Evolutionary conservation across 345 rosid species (phyloP).

Genomic region (Atalantia buxifolia): DNA sequence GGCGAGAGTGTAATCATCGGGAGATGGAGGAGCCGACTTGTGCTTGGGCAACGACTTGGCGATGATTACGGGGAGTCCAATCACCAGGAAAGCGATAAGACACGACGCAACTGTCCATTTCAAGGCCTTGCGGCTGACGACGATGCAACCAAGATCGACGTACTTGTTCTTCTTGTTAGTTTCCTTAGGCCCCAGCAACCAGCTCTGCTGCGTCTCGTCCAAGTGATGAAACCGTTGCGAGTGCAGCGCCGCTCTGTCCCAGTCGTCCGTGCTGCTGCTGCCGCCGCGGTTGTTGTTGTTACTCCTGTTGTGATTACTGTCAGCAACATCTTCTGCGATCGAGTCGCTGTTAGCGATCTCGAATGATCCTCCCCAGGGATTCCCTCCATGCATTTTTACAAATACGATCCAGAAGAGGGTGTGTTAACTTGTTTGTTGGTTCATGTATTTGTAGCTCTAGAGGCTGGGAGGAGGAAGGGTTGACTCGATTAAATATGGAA

Average conservation of each 20-base stretch:
- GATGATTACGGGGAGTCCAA: constrained; percentile 64
- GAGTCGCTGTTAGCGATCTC: constrained; percentile 40
- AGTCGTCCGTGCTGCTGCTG: too few species aligned
- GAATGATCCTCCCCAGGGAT: constrained; percentile 79
- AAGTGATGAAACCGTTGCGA: constrained; percentile 30
- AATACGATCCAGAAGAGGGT: too few species aligned
- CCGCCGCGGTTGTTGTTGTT: too few species aligned
- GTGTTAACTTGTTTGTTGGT: neutral
- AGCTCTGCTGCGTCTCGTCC: constrained; percentile 85
- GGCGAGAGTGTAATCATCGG: constrained; percentile 73
- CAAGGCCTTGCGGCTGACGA: constrained; percentile 51
- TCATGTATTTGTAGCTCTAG: neutral
- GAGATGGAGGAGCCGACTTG: constrained; percentile 46
- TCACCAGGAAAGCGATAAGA: constrained; percentile 43
- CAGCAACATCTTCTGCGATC: too few species aligned
- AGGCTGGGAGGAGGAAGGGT: neutral
- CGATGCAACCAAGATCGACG: constrained; percentile 74
- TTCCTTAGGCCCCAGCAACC: constrained; percentile 58
- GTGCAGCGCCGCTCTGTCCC: constrained; percentile 12
- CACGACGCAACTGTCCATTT: constrained; percentile 47
- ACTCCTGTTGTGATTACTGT: too few species aligned
- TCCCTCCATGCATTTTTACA: constrained; percentile 50
- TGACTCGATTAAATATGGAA: neutral
- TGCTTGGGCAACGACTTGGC: constrained; percentile 60
- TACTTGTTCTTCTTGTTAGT: constrained; percentile 49